Evolutionary conservation across 768 basidiomycete genomes (phyloP).

Genomic region (Macrolepiota dolichaula): DNA sequence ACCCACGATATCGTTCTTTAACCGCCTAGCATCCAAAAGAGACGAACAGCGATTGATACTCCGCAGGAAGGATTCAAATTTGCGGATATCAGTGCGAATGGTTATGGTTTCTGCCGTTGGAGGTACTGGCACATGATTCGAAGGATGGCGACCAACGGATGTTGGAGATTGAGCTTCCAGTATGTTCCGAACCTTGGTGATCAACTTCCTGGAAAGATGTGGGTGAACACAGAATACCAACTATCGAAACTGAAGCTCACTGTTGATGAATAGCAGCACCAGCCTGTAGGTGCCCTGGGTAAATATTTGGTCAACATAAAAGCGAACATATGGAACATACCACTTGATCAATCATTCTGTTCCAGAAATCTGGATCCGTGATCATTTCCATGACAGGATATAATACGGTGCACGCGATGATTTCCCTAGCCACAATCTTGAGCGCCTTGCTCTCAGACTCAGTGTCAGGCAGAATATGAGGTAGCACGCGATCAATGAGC

Average conservation of each 20-base stretch:
- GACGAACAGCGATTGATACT: conserved; percentile 82
- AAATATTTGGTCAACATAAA: neutral
- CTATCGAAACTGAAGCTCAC: conserved; percentile 21
- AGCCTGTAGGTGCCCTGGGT: conserved; percentile 27
- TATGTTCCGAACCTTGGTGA: conserved; percentile 83
- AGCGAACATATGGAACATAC: conserved; percentile 45
- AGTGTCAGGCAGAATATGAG: conserved; percentile 68
- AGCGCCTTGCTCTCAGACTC: conserved; percentile 72
- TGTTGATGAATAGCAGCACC: conserved; percentile 53
- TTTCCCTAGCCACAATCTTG: conserved; percentile 73
- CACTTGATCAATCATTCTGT: conserved; percentile 86
- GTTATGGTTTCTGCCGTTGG: conserved; percentile 70
- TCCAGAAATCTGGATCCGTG: conserved; percentile 97
- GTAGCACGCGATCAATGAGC: conserved; percentile 69
- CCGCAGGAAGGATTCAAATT: conserved; percentile 89
- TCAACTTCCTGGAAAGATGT: conserved; percentile 59
- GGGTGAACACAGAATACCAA: conserved; percentile 5
- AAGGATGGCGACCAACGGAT: conserved; percentile 34
- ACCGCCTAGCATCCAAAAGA: conserved; percentile 80
- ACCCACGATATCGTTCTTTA: conserved; percentile 91
- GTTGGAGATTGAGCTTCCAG: conserved; percentile 76
- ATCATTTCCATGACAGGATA: conserved; percentile 91
- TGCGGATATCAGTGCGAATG: conserved; percentile 71
- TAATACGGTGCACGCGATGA: conserved; percentile 76
- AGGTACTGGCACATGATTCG: conserved; percentile 31